These are phyloP conservation scores for Dioscorea zingiberensis DNA, from an alignment of 106 monocot species.

Conservation along the genomic window DNA sequence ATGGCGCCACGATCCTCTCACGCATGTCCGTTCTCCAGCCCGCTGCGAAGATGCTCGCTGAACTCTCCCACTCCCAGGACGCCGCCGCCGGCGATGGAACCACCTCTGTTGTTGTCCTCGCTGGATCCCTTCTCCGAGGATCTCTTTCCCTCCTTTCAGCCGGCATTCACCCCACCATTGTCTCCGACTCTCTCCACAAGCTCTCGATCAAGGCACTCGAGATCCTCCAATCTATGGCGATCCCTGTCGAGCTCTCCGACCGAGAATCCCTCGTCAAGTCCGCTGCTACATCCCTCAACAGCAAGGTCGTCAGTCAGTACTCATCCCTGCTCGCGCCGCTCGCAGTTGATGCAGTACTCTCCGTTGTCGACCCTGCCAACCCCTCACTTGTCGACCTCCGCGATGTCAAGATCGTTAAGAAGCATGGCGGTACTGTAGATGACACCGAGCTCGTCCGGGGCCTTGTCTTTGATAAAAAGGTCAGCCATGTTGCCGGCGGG, in stretches of 20 bases:
- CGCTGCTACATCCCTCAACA: slow-evolving; percentile 85
- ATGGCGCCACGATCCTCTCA: slow-evolving; percentile 93
- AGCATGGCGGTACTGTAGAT: slow-evolving; percentile 89
- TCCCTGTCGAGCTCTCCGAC: slow-evolving; percentile 79
- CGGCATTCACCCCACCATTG: slow-evolving; percentile 72
- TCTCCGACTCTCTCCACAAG: slow-evolving; percentile 79
- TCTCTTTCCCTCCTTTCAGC: slow-evolving; percentile 57
- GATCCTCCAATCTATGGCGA: slow-evolving; percentile 55
- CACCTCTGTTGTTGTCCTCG: slow-evolving; percentile 87
- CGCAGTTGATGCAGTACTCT: slow-evolving; percentile 73
- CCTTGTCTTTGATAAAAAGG: slow-evolving; percentile 90
- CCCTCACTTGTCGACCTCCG: slow-evolving; percentile 83
- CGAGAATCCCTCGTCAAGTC: slow-evolving; percentile 83
- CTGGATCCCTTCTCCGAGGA: slow-evolving; percentile 59
- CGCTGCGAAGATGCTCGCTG: slow-evolving; percentile 86
- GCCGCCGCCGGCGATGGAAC: slow-evolving; percentile 90
- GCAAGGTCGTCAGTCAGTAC: slow-evolving; percentile 91
- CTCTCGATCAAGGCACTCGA: slow-evolving; percentile 48
- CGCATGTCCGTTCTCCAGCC: slow-evolving; percentile 90
- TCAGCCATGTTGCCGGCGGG: slow-evolving; percentile 69
- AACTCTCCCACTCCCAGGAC: slow-evolving; percentile 82
- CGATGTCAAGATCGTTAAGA: slow-evolving; percentile 78
- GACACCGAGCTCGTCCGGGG: slow-evolving; percentile 81
- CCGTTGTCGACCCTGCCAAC: slow-evolving; percentile 68
- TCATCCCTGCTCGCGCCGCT: slow-evolving; percentile 89